A percentile compares a stretch with the other conserved stretches of the same genome.
These are phyloP conservation scores for Colletotrichum plurivorum DNA, from an alignment of 2,329 filamentous ascomycete genomes.

Conservation along the genomic window DNA sequence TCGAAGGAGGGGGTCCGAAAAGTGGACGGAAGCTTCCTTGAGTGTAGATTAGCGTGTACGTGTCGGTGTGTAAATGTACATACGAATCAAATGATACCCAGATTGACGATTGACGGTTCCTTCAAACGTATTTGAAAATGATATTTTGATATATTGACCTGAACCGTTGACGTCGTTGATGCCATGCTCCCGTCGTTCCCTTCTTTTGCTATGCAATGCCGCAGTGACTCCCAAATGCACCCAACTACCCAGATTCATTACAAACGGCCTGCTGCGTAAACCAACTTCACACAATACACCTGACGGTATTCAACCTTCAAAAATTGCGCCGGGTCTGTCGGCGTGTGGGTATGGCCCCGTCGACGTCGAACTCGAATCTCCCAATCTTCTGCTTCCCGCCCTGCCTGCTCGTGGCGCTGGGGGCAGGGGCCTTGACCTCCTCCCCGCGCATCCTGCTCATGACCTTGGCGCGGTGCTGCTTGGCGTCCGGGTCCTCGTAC, in stretches of 20 bases:
- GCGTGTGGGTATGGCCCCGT: background rate
- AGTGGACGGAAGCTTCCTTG: background rate
- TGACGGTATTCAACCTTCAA: background rate
- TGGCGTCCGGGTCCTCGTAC: slow-evolving; percentile 66
- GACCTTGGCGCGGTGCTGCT: slow-evolving; percentile 58
- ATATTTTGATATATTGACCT: background rate
- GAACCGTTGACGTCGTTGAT: slow-evolving; percentile 19
- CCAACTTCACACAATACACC: background rate
- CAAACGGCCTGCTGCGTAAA: background rate
- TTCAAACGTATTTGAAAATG: background rate
- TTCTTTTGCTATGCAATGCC: slow-evolving; percentile 27
- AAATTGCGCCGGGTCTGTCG: slow-evolving; percentile 29
- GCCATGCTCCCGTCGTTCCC: slow-evolving; percentile 10
- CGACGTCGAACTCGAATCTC: slow-evolving; percentile 32
- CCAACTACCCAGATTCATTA: too few species aligned
- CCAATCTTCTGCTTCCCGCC: slow-evolving; percentile 26
- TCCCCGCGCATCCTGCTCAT: slow-evolving; percentile 58
- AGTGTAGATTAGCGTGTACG: background rate
- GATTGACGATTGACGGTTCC: slow-evolving; percentile 21
- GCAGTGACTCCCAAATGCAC: background rate
- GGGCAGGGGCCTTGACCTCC: slow-evolving; percentile 7
- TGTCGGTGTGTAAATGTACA: background rate
- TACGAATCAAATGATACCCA: slow-evolving; percentile 34
- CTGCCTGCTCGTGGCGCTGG: background rate
- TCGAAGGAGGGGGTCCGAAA: background rate